phyloP scores from a whole-genome alignment of 164 flowering plant genomes.

The Annona squamosa region DNA sequence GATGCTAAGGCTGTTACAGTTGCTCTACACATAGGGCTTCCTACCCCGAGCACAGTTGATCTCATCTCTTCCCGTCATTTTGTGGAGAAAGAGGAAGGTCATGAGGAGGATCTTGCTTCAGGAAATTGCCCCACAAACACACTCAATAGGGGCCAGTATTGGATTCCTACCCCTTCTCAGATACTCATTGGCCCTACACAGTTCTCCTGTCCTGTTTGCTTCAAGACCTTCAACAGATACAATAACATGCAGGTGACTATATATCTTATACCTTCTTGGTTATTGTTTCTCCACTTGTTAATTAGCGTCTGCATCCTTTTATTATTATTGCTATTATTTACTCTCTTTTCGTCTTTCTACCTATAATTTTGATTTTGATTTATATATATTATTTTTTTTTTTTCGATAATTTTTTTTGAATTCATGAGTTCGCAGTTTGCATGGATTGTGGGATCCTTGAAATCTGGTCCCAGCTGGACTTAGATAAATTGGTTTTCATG shows the following conservation, averaged over 20 bases:
- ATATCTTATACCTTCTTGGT: not conserved
- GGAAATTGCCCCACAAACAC: constrained; percentile 24
- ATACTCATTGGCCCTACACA: constrained; percentile 94
- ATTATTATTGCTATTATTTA: constrained; percentile 1
- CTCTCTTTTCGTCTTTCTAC: constrained; percentile 18
- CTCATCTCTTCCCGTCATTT: constrained; percentile 19
- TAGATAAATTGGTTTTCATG: not conserved
- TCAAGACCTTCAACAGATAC: constrained; percentile 94
- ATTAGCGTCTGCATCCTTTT: not conserved
- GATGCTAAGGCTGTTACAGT: constrained; percentile 41
- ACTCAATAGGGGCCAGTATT: constrained; percentile 81
- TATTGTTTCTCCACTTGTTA: constrained; percentile 1
- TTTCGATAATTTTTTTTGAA: constrained; percentile 1
- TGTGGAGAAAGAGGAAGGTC: constrained; percentile 25
- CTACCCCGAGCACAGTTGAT: constrained; percentile 38
- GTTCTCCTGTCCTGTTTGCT: constrained; percentile 94
- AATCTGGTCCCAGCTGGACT: not conserved
- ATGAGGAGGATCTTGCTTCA: constrained; percentile 21
- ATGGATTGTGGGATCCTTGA: not conserved
- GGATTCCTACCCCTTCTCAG: constrained; percentile 96
- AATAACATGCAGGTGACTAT: constrained; percentile 86
- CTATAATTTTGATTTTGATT: constrained; percentile 14
- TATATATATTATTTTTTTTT: constrained; percentile 20
- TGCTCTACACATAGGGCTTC: constrained; percentile 67
- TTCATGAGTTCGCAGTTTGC: not conserved